Base-by-base conservation (phyloP, 495 filamentous ascomycete species). In the Talaromyces wortmannii region DNA sequence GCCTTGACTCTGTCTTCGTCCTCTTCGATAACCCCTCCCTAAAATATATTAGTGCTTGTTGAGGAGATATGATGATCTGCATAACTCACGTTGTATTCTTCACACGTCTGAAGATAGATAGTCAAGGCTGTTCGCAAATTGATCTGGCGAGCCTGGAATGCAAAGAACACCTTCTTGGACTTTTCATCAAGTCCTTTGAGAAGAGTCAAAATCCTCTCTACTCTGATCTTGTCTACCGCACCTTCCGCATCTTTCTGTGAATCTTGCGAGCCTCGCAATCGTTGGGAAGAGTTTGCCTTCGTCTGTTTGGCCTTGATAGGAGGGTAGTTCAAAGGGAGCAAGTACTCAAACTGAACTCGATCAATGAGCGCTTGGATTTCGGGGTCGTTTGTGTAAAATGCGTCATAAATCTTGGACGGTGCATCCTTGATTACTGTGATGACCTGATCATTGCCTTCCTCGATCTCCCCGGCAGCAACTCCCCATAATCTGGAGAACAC, bases 401-500 rank as follows among this genome's bases (percentile, higher is more conserved):
- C 84, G 60, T 91, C 90, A 53, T 95, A 83, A 40, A 97, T 91
- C 62, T 84, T 91, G 2, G 85, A 86, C 11, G 94, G 92, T 45
- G 91, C 89, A 47, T 84, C 85, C 12, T 85, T 85, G 10, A 99
- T 71, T 11, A 90, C 75, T 18, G 81, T 74, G 5, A 76, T 78
- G 13, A 95, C 84, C 7, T 79, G 71, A 58, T 96, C 90, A 59
- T 92, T 87, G 15, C 88, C 89, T 45, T 84, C 83, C 44, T 89
- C 85, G 57, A 99, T 87, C 57, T 96, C 91, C 17, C 91, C 89
- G 16, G 83, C 83, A 1, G 90, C 92, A 49, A 92, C 91, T 10
- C 87, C 94, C 94, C 94, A 99, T 44, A 96, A 86, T 47, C 86
- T 84, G 16, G 83, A 87, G 11, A 97, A 70, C 31, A 91, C 78